Base-by-base conservation (phyloP, 2,329 filamentous ascomycete genomes). In the Aspergillus fischeri region DNA sequence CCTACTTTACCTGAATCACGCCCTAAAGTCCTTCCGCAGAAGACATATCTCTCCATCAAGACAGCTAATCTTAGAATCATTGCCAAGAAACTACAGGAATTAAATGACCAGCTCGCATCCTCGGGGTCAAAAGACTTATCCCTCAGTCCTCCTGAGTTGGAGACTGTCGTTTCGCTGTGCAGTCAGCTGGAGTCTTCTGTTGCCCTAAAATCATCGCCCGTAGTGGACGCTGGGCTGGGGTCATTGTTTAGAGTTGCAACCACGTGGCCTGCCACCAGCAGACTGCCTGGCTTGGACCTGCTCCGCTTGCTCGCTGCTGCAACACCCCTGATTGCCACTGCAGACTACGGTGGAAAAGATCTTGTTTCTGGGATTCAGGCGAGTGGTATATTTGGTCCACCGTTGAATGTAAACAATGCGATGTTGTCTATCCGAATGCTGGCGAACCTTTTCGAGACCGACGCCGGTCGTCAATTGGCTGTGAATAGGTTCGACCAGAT, bases 391-490 rank as follows among this genome's bases (percentile, higher is more conserved):
- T 85, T 88, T 53, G 81, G 85, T 8, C 76, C 82, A 0, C 80
- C 84, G 2, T 79, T 88, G 0, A 86, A 86, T 41, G 82, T 87
- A 53, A 97, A 97, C 73, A 91, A 91, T 63, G 84, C 86, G 10
- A 96, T 97, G 88, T 89, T 99, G 80, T 87, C 88, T 0, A 80
- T 91, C 11, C 89, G 94, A 3, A 84, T 88, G 14, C 81, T 97
- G 51, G 87, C 86, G 29, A 99, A 99, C 65, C 78, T 97, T 7
- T 96, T 97, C 69, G 83, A 85, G 59, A 90, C 90, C 0, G 77
- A 84, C 0, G 81, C 87, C 56, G 94, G 94, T 17, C 85, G 90
- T 24, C 77, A 79, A 49, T 75, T 91, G 3, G 84, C 86, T 5
- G 81, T 84, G 11, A 77, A 77, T 21, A 78, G 80, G 47, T 84